Conservation (phyloP, 2,329 filamentous ascomycete genomes). For the Ploettnerulaceae sp. region DNA sequence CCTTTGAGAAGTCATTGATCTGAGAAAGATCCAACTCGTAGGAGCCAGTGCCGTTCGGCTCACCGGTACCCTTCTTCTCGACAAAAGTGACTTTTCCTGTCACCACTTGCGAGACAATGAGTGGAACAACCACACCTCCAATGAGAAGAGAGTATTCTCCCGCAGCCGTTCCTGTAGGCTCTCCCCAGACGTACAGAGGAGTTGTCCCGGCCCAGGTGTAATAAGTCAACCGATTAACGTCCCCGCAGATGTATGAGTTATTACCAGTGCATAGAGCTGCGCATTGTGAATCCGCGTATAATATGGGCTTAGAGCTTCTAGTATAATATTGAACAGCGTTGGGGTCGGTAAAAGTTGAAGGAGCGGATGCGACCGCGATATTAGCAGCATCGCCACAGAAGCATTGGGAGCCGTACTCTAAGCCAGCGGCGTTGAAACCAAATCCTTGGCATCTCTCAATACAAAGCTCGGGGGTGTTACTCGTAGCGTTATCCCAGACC, state of each 20-base stretch:
- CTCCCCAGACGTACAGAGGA: constrained; percentile 39
- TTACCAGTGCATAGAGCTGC: constrained; percentile 19
- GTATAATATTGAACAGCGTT: constrained; percentile 28
- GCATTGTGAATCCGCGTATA: constrained; percentile 18
- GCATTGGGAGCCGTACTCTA: constrained; percentile 21
- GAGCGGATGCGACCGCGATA: constrained; percentile 16
- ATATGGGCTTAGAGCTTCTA: constrained; percentile 28
- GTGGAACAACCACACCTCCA: constrained; percentile 50
- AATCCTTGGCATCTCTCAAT: constrained; percentile 16
- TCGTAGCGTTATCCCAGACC: constrained; percentile 14
- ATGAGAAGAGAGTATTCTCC: constrained; percentile 58
- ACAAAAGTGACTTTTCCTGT: constrained; percentile 59
- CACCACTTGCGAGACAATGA: constrained; percentile 38
- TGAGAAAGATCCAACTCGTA: constrained; percentile 59
- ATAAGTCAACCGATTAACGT: constrained; percentile 20
- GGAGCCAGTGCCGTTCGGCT: constrained; percentile 56
- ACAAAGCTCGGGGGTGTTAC: constrained; percentile 12
- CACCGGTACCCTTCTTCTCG: constrained; percentile 55
- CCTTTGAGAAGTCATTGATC: constrained; percentile 46
- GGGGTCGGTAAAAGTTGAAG: constrained; percentile 18
- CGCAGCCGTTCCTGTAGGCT: constrained; percentile 43
- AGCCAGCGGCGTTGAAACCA: constrained; percentile 20
- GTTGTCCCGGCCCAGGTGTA: constrained; percentile 17
- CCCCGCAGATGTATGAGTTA: constrained; percentile 16
- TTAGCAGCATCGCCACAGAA: constrained; percentile 23